A percentile compares a stretch with the other conserved stretches of the same genome.
Conservation (phyloP, 208 protist species). For the Trypanosoma scelopori region DNA sequence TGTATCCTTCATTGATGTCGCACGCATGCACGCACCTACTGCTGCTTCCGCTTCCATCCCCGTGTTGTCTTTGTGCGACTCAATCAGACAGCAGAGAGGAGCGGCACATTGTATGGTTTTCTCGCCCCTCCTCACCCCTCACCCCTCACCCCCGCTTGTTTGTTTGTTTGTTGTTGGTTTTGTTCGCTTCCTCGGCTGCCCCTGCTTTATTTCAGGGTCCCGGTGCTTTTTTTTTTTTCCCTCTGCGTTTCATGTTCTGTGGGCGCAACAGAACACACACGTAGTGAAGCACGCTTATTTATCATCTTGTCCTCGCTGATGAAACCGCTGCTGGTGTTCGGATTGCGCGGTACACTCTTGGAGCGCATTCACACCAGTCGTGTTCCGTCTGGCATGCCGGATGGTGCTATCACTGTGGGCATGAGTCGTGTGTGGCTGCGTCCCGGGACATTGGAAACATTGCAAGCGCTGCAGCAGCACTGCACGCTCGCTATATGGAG, state of each 20-base stretch:
- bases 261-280: too few species aligned
- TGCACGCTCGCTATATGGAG: slow-evolving; percentile 88
- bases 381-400: slow-evolving; percentile 58
- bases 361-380: slow-evolving; percentile 75
- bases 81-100: too few species aligned
- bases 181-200: background rate
- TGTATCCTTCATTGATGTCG: too few species aligned
- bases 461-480: slow-evolving; percentile 61
- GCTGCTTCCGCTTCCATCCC: too few species aligned
- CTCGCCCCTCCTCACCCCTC: background rate
- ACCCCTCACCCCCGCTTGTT: too few species aligned
- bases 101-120: background rate
- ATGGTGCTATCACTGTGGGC: slow-evolving; percentile 68
- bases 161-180: too few species aligned
- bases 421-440: slow-evolving; percentile 83
- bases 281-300: background rate
- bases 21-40: too few species aligned
- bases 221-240: slow-evolving; percentile 10
- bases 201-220: slow-evolving; percentile 21
- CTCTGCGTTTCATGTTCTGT: too few species aligned
- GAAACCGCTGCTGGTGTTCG: slow-evolving; percentile 82
- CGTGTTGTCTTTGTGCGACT: too few species aligned
- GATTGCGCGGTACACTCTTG: slow-evolving; percentile 82
- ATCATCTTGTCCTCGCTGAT: slow-evolving; percentile 25
- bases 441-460: slow-evolving; percentile 58